phyloP scores from a whole-genome alignment of 2,329 filamentous ascomycete genomes.

The Aspergillus pseudoglaucus region DNA sequence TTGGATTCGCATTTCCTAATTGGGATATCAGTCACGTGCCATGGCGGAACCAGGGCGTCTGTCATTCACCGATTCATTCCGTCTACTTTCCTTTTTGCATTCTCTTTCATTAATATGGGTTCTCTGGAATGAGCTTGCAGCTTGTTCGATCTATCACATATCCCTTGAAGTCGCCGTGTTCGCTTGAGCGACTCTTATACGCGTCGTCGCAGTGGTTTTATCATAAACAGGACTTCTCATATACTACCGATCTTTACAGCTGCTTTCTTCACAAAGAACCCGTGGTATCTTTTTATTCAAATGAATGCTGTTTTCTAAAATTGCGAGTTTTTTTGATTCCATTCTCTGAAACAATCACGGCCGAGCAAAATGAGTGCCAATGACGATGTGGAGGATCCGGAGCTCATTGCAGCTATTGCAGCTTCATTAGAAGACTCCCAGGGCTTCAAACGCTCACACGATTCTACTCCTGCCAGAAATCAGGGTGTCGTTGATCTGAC shows the following conservation, averaged over 20 bases:
- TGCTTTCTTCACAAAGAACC: no score
- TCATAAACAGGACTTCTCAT: not conserved
- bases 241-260: not conserved
- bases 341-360: not conserved
- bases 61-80: no score
- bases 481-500: conserved; percentile 28
- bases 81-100: no score
- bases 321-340: not conserved
- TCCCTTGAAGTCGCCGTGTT: no score
- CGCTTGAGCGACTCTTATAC: no score
- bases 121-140: no score
- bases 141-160: no score
- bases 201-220: not conserved
- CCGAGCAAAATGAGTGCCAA: not conserved
- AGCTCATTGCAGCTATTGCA: conserved; percentile 17
- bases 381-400: conserved; percentile 14
- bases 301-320: not conserved
- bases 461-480: not conserved
- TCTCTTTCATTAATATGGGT: no score
- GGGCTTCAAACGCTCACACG: not conserved
- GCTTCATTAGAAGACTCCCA: conserved; percentile 16
- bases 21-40: no score
- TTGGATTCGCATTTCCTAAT: no score
- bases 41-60: no score
- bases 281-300: no score